Base-by-base conservation (phyloP, 768 basidiomycete genomes). In the Cyathus striatus region DNA sequence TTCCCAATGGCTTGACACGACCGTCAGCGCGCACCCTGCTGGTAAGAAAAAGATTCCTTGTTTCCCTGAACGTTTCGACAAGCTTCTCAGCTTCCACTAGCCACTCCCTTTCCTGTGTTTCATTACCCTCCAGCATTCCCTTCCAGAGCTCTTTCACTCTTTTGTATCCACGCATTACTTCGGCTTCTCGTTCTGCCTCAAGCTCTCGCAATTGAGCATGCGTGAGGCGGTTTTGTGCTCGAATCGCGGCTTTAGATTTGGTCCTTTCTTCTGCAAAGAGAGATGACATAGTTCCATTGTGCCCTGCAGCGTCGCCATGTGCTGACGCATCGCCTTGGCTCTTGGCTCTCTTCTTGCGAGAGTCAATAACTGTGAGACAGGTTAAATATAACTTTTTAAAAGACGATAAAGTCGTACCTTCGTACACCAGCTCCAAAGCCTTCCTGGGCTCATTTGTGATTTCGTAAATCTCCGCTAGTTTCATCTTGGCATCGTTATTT, bases 401-500 rank as follows among this genome's bases (percentile, higher is more conserved):
- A 40, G 16, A 9, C 6, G 18, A 38, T 20, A 25, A 6, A 35
- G 17, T 39, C 63, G 4, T 48, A 90, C 93, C 90, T 77, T 92
- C 77, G 40, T 84, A 83, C 12, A 94, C 86, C 0, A 96, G 64
- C 5, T 87, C 82, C 0, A 96, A 70, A 0, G 95, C 95, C 55
- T 85, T 85, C 13, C 81, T 70, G 1, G 86, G 81, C 49, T 92
- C 79, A 34, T 86, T 81, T 49, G 85, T 64, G 9, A 89, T 81
- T 60, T 99, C 95, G 49, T 91, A 90, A 12, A 93, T 79, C 49
- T 89, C 89, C 0, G 94, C 95, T 0, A 97, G 73, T 48, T 89
- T 86, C 76, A 94, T 83, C 60, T 91, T 92, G 21, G 83, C 85
- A 22, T 93, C 88, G 52, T 81, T 79, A 50, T 90, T 77, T 0